Base-by-base conservation (phyloP, 176 grass and related monocot genomes). In the Triticum dicoccoides region DNA sequence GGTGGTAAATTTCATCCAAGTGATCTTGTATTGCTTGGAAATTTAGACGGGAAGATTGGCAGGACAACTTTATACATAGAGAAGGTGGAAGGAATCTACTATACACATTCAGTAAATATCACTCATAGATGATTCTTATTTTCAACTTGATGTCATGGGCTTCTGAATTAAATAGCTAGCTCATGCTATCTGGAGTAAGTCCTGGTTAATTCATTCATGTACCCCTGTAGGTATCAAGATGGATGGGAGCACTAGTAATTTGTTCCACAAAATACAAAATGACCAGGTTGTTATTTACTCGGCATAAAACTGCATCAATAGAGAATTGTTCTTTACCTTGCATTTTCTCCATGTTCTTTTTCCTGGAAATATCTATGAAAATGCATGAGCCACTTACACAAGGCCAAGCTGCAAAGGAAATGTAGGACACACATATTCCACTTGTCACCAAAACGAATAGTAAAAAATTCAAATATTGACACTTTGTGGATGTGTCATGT, bases 1-100 rank as follows among this genome's bases (percentile, higher is more conserved):
- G 92, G 93, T 73, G 93, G 94, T 56, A 96, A 92, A 67, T 98
- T 96, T 92, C 88, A 98, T 79, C 93, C 96, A 7, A 92, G 91
- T 66, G 90, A 94, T 83, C 38, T 87, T 52, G 86, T 94, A 72
- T 80, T 96, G n/a, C 86, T 96, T 15, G 63, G 94, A 79, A 88
- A 98, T 86, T 78, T 98, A 74, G 92, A 93, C 85, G 54, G 69
- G 42, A 94, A 98, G 20, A 69, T 89, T 90, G 73, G 88, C 90
- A 17, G 8, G 87, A 9, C 51, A 54, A 79, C 80, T 9, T 37
- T 90, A 18, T 92, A 98, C 51, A 54, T 2, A 18, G 15, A 18
- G 51, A 54, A 7, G 15, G 15, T 18, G 5, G 5, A 18, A 18
- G 51, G 15, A 54, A 54, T 54, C 15, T 54, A 15, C 0, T 18